A percentile compares a stretch with the other conserved stretches of the same genome.
phyloP scores from a whole-genome alignment of 2,329 filamentous ascomycete species.

The Beauveria bassiana region DNA sequence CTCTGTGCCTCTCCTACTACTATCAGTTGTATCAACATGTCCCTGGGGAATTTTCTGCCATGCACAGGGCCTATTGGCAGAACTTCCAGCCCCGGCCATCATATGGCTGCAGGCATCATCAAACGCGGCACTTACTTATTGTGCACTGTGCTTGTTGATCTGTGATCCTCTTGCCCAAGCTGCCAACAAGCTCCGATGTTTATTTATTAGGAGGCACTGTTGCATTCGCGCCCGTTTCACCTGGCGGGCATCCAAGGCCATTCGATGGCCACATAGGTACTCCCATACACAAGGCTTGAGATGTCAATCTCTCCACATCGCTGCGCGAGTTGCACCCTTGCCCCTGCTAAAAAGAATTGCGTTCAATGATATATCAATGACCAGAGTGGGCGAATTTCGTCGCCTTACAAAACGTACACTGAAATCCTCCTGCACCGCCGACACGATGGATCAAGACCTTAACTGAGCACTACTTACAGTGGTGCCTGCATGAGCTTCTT shows the following conservation, averaged over 20 bases:
- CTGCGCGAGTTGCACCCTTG: background rate
- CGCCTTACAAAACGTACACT: background rate
- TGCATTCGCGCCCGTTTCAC: conserved; percentile 1
- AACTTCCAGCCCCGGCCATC: background rate
- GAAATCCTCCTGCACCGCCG: background rate
- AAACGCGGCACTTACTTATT: background rate
- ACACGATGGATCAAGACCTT: background rate
- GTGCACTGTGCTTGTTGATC: conserved; percentile 6
- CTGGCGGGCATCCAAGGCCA: background rate
- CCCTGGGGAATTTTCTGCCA: background rate
- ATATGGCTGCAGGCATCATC: background rate
- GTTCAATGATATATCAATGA: background rate
- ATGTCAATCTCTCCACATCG: background rate
- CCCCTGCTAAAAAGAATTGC: background rate
- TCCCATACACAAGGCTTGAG: background rate
- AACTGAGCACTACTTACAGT: no score
- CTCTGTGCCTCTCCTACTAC: background rate
- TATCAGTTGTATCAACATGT: background rate
- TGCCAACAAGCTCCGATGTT: background rate
- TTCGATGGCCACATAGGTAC: background rate
- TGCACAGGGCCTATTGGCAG: background rate
- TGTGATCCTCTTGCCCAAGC: conserved; percentile 2
- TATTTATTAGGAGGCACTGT: background rate
- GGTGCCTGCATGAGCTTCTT: no score
- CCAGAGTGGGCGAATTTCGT: background rate